Base-by-base conservation (phyloP, 805 yeast genomes). In the Lachancea waltii region DNA sequence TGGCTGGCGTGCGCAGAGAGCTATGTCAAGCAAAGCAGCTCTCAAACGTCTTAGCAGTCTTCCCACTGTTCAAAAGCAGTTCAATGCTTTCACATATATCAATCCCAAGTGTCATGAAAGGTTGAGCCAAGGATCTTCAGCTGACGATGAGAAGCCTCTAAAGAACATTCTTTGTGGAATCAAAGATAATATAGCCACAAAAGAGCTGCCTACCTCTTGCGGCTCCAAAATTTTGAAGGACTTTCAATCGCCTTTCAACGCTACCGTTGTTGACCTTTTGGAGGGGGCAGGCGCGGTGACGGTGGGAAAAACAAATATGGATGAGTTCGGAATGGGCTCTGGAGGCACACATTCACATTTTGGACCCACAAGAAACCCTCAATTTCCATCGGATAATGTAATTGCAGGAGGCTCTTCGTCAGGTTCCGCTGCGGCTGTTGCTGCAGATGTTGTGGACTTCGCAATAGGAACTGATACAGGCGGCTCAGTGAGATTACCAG, bases 241-340 rank as follows among this genome's bases (percentile, higher is more conserved):
- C 27, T 92, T 82, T 55, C 52, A 48, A 3, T 77, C 95, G 16
- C 97, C 97, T 1, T 89, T 72, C 54, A 77, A 83, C 44, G 83
- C 97, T 9, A 85, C 96, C 0, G 83, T 80, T 2, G 76, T 76
- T 0, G 47, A 58, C 2, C 63, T 77, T 3, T 58, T 92, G n/a
- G 58, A 69, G 7, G 49, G 62, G 0, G 65, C 68, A 2, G 85
- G 87, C 0, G 70, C 73, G 11, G 47, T 63, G 1, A 53, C 78
- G 5, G 65, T 79, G 1, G 98, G 96, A 0, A 92, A 90, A 58
- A 73, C 94, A 2, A 92, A 90, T 50, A 67, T 92, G 75, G 99
- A 92, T 63, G 97, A 92, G 63, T 92, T 92, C 65, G 99, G 95
- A 2, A 92, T 92, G 98, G 99, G 98, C 8, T 79, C 85, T 9